These are phyloP conservation scores for Cerioporus squamosus DNA, from an alignment of 1,284 basidiomycete species.

Conservation along the genomic window DNA sequence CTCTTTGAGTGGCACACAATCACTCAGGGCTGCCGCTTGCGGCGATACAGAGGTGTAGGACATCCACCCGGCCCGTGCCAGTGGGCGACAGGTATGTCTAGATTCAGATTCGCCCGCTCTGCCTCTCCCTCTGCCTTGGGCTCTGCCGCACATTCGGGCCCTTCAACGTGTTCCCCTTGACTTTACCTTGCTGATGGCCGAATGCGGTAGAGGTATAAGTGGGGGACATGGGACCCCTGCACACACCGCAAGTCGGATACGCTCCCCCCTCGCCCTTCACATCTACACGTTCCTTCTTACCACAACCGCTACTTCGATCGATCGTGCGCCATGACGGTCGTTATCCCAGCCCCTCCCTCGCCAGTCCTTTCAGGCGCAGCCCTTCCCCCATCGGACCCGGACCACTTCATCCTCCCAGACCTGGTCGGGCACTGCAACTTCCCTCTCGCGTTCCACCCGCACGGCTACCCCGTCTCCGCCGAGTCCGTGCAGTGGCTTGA, in stretches of 20 bases:
- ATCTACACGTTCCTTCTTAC: not conserved
- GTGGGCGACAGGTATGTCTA: constrained; percentile 9
- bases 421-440: constrained; percentile 65
- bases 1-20: constrained; percentile 12
- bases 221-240: not conserved
- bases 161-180: not conserved
- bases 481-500: constrained; percentile 65
- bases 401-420: constrained; percentile 62
- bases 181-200: not conserved
- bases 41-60: not conserved
- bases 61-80: not conserved
- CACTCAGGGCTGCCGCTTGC: constrained; percentile 5
- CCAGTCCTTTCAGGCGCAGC: not conserved
- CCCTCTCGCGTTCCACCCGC: constrained; percentile 52
- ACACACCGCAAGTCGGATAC: not conserved
- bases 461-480: constrained; percentile 57
- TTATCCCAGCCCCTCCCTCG: not conserved
- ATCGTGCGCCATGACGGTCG: not conserved
- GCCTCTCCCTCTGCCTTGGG: not conserved
- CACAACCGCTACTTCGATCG: not conserved
- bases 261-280: not conserved
- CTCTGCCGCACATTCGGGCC: not conserved
- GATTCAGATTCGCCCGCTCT: not conserved
- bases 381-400: constrained; percentile 5
- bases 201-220: not conserved